Evolutionary conservation across 768 basidiomycete species (phyloP), one percentile per base, ranked within the genome.

Genomic region (Pleurotus salmoneostramineus): DNA sequence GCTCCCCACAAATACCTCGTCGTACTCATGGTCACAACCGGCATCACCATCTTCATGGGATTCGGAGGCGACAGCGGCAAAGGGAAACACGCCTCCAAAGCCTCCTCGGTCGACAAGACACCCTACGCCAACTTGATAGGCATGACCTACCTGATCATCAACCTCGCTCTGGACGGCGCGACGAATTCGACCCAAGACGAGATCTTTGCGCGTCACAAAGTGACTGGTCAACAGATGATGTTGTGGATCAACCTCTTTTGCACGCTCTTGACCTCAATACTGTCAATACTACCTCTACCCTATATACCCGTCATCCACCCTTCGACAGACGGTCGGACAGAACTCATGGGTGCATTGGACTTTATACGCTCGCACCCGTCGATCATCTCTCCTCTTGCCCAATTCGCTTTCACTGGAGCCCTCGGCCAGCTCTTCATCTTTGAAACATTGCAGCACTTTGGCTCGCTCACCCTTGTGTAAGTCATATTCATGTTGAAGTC

Each of bases 401-500:
- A 93, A 63, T 99, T 94, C 68, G 88, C 93, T 12, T 69, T 95
- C 8, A 91, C 93, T 0, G 97, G 97, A 42, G 92, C 96, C 0
- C 77, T 98, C 37, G 97, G 97, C 0, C 97, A 98, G 71, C 74
- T 98, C 5, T 99, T 99, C 74, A 98, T 99, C 60, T 99, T 98
- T 61, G 95, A 96, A 77, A 97, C 95, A 0, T 74, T 94, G 61
- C 89, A 93, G 60, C 89, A 92, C 67, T 96, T 95, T 67, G 94
- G 94, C 21, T 92, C 89, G 1, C 76, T 96, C 58, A 95, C 93
- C 3, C 75, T 95, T 34, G 91, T 93, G 91, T 93, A 79, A 58
- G 84, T 74, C n/a, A n/a, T n/a, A n/a, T n/a, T n/a, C n/a, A n/a
- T n/a, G n/a, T n/a, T n/a, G n/a, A n/a, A 5, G 8, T 37, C 3